These are phyloP conservation scores for Darksidea phi DNA, from an alignment of 495 filamentous ascomycete species.

Conservation along the genomic window DNA sequence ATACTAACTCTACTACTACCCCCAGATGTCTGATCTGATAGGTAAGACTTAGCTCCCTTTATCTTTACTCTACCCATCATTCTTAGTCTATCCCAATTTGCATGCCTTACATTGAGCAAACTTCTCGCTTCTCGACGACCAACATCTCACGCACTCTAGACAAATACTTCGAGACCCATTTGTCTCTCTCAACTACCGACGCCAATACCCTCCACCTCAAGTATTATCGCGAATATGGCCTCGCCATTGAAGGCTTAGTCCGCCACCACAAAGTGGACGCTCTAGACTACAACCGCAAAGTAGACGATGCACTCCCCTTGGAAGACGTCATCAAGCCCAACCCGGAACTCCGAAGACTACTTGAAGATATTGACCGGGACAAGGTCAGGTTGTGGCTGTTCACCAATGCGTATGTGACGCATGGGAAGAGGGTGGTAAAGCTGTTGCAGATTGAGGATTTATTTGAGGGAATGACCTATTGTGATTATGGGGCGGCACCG, in stretches of 20 bases:
- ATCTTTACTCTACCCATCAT: not conserved
- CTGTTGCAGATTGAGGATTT: constrained; percentile 79
- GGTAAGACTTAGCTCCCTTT: constrained; percentile 25
- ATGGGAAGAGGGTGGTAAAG: constrained; percentile 77
- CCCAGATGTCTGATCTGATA: constrained; percentile 41
- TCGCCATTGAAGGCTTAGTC: constrained; percentile 93
- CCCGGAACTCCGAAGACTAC: constrained; percentile 67
- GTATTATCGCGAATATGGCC: constrained; percentile 93
- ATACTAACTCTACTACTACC: too few relatives aligned
- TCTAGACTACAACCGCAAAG: constrained; percentile 87
- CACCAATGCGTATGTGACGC: constrained; percentile 92
- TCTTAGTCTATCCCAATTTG: not conserved
- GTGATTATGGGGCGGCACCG: constrained; percentile 68
- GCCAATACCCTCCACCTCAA: constrained; percentile 78
- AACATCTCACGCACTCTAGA: constrained; percentile 46
- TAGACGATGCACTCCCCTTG: constrained; percentile 92
- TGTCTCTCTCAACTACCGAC: constrained; percentile 69
- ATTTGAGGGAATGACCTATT: constrained; percentile 92
- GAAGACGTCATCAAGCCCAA: constrained; percentile 78
- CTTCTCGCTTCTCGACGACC: not conserved
- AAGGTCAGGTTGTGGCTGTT: constrained; percentile 92
- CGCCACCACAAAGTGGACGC: constrained; percentile 94
- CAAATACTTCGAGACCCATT: constrained; percentile 75
- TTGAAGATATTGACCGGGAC: constrained; percentile 70
- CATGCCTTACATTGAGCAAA: not conserved